Evolutionary conservation across 805 yeast genomes (phyloP).

Genomic region (Wickerhamiella parazyma): DNA sequence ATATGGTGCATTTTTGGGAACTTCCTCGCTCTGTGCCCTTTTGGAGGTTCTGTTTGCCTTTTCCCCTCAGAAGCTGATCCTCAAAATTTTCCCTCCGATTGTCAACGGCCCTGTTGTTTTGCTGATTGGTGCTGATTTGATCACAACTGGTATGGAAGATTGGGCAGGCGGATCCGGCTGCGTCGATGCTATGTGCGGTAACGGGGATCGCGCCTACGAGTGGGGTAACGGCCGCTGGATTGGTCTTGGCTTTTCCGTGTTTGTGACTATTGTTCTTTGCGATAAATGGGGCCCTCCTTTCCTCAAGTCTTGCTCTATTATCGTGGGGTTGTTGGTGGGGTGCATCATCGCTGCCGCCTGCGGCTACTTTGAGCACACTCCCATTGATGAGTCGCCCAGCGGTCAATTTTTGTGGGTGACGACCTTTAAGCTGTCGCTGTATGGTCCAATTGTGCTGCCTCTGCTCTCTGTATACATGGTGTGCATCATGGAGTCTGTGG

Average conservation of each 20-base stretch:
- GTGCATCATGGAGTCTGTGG: conserved; percentile 84
- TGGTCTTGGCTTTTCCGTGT: conserved; percentile 79
- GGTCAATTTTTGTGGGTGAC: conserved; percentile 80
- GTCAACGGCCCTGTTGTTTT: conserved; percentile 91
- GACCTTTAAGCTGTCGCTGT: conserved; percentile 61
- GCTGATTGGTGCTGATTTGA: conserved; percentile 60
- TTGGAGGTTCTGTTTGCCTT: conserved; percentile 63
- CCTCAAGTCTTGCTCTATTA: conserved; percentile 88
- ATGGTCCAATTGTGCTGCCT: conserved; percentile 80
- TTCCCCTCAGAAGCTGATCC: conserved; percentile 57
- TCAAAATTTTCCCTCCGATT: conserved; percentile 69
- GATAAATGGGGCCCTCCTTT: conserved; percentile 90
- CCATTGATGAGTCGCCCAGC: conserved; percentile 60
- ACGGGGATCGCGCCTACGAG: conserved; percentile 37
- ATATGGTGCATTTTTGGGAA: conserved; percentile 74
- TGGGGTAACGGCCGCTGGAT: conserved; percentile 84
- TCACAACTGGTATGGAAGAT: conserved; percentile 62
- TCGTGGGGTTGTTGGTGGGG: conserved; percentile 70
- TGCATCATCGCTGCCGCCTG: conserved; percentile 88
- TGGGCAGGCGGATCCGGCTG: conserved; percentile 76
- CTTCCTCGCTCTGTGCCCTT: conserved; percentile 65
- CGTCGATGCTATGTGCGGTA: conserved; percentile 33
- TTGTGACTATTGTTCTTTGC: conserved; percentile 53
- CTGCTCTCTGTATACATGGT: conserved; percentile 71
- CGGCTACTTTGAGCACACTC: conserved; percentile 53